These are phyloP conservation scores for Apocynum venetum DNA, from an alignment of 257 asterid genomes.

Conservation along the genomic window DNA sequence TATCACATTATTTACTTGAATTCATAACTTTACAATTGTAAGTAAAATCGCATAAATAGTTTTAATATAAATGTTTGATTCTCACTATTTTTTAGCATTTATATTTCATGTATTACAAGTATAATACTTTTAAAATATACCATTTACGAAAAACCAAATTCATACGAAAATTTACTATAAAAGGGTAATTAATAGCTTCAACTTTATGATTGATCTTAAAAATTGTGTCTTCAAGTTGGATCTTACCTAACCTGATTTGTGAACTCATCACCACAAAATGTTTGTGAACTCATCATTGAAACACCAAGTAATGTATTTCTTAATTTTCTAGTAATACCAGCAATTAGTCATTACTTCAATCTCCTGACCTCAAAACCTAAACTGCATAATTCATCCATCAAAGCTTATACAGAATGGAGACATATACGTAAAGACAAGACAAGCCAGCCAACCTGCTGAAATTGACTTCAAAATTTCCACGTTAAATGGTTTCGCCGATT, in stretches of 20 bases:
- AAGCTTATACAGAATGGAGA: background rate
- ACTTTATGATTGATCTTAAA: too few species aligned
- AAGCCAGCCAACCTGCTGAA: conserved; percentile 3
- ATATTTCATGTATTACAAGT: too few species aligned
- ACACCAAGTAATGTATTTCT: background rate
- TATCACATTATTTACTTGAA: too few species aligned
- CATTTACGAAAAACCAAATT: too few species aligned
- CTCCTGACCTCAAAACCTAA: background rate
- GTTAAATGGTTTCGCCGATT: conserved; percentile 4
- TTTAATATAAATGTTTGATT: too few species aligned
- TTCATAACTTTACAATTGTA: too few species aligned
- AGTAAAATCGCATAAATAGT: too few species aligned
- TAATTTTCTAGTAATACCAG: background rate
- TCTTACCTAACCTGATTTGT: background rate
- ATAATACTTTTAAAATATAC: too few species aligned
- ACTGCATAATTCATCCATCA: background rate
- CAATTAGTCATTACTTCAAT: background rate
- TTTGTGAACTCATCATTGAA: background rate
- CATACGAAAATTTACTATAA: too few species aligned
- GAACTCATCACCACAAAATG: background rate
- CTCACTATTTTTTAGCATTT: too few species aligned
- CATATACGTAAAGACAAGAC: conserved; percentile 21
- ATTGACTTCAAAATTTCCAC: background rate
- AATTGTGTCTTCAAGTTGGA: too few species aligned
- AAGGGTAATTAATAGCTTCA: too few species aligned